Evolutionary conservation across 208 protist genomes (phyloP).

Genomic region (Trypanosoma conorhini): DNA sequence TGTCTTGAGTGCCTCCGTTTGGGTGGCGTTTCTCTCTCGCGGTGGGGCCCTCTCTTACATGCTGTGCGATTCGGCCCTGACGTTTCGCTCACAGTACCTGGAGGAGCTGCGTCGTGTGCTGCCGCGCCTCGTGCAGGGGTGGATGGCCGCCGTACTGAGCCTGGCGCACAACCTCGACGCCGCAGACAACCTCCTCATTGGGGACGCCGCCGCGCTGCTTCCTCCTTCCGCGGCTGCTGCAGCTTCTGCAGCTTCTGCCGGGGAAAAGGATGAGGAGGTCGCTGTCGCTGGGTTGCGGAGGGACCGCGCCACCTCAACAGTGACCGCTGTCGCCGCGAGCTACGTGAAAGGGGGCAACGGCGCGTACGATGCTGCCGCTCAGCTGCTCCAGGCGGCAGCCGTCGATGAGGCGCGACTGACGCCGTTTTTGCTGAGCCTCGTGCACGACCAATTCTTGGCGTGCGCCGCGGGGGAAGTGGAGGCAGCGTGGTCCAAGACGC

Average conservation of each 20-base stretch:
- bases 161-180: conserved; percentile 40
- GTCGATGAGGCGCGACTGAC: conserved; percentile 25
- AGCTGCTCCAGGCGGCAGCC: conserved; percentile 9
- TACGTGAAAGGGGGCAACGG: conserved; percentile 1
- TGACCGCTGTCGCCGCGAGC: not conserved
- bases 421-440: conserved; percentile 24
- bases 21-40: conserved; percentile 67
- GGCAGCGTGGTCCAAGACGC: conserved; percentile 19
- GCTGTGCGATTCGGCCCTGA: conserved; percentile 44
- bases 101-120: conserved; percentile 53
- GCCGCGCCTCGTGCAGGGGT: conserved; percentile 66
- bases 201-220: conserved; percentile 1
- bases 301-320: not conserved
- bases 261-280: not conserved
- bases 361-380: conserved; percentile 12
- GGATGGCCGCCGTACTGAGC: conserved; percentile 59
- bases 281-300: not conserved
- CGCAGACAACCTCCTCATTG: conserved; percentile 29
- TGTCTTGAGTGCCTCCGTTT: conserved; percentile 59
- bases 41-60: conserved; percentile 59
- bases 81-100: conserved; percentile 73
- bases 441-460: conserved; percentile 6
- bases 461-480: not conserved
- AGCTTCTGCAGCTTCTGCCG: not conserved
- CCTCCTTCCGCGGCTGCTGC: not conserved